Percentiles rank a stretch among this genome's conserved stretches.
Evolutionary conservation across 2,329 filamentous ascomycete species (phyloP).

Genomic region (Volutella citrinella): DNA sequence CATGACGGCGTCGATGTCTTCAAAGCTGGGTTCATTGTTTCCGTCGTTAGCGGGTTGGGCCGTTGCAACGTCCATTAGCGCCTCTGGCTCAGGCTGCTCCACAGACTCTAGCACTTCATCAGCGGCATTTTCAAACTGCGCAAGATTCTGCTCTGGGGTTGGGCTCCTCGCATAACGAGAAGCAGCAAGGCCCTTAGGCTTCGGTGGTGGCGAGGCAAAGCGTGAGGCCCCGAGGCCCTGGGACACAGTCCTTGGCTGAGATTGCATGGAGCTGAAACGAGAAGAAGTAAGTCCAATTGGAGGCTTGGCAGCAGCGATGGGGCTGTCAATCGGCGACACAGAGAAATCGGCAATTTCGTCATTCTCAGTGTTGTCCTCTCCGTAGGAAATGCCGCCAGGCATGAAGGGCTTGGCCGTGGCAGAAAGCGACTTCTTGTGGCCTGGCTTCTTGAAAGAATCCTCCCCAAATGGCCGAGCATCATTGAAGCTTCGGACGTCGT

Average conservation of each 20-base stretch:
- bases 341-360: slow-evolving; percentile 19
- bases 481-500: slow-evolving; percentile 49
- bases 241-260: slow-evolving; percentile 29
- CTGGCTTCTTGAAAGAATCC: slow-evolving; percentile 39
- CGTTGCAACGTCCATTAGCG: slow-evolving; percentile 13
- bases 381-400: slow-evolving; percentile 36
- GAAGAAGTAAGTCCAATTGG: slow-evolving; percentile 17
- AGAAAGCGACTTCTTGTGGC: slow-evolving; percentile 54
- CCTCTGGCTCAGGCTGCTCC: slow-evolving; percentile 19
- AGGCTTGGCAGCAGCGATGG: slow-evolving; percentile 17
- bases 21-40: slow-evolving; percentile 54
- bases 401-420: slow-evolving; percentile 69
- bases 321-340: slow-evolving; percentile 18
- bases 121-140: slow-evolving; percentile 24
- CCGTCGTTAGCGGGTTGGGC: slow-evolving; percentile 17
- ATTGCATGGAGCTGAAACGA: slow-evolving; percentile 18
- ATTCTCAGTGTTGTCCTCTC: slow-evolving; percentile 19
- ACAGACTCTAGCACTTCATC: slow-evolving; percentile 28
- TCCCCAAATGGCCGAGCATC: slow-evolving; percentile 49
- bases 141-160: slow-evolving; percentile 24
- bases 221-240: slow-evolving; percentile 44
- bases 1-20: slow-evolving; percentile 94
- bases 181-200: slow-evolving; percentile 39
- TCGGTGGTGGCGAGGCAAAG: slow-evolving; percentile 44
- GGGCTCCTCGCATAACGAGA: slow-evolving; percentile 44